Evolutionary conservation across 2,329 filamentous ascomycete genomes (phyloP).

Genomic region (Massarina eburnea): DNA sequence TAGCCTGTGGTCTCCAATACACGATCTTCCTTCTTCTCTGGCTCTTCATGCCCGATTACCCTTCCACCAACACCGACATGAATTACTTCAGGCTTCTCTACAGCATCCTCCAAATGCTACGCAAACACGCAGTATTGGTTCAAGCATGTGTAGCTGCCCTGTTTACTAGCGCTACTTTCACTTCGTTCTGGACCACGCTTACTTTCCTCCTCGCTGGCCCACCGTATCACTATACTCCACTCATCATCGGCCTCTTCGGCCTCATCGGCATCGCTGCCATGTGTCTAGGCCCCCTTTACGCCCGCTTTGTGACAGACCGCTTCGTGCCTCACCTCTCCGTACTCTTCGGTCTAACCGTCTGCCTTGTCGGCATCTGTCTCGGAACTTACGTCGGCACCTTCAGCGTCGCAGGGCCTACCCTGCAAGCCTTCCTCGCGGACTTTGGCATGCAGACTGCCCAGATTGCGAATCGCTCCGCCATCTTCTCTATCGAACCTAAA

Average conservation of each 20-base stretch:
- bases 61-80: constrained; percentile 68
- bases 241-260: constrained; percentile 76
- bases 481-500: constrained; percentile 71
- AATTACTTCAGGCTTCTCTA: constrained; percentile 68
- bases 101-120: constrained; percentile 65
- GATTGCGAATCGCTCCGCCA: constrained; percentile 70
- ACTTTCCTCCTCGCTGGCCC: constrained; percentile 74
- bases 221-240: constrained; percentile 68
- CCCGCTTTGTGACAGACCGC: constrained; percentile 68
- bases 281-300: constrained; percentile 68
- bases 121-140: constrained; percentile 67
- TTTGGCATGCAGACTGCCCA: constrained; percentile 73
- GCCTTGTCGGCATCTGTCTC: constrained; percentile 63
- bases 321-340: constrained; percentile 70
- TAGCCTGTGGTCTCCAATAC: constrained; percentile 71
- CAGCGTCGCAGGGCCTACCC: constrained; percentile 69
- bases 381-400: constrained; percentile 69
- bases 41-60: constrained; percentile 79
- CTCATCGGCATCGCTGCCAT: constrained; percentile 75
- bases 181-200: constrained; percentile 72
- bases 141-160: constrained; percentile 71
- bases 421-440: constrained; percentile 72
- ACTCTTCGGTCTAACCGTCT: constrained; percentile 61
- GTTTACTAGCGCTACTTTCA: constrained; percentile 63
- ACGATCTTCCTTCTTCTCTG: constrained; percentile 66